Percentiles rank a stretch among this genome's conserved stretches.
Conservation (phyloP, 2,329 filamentous ascomycete species). For the Aspergillus sp. region DNA sequence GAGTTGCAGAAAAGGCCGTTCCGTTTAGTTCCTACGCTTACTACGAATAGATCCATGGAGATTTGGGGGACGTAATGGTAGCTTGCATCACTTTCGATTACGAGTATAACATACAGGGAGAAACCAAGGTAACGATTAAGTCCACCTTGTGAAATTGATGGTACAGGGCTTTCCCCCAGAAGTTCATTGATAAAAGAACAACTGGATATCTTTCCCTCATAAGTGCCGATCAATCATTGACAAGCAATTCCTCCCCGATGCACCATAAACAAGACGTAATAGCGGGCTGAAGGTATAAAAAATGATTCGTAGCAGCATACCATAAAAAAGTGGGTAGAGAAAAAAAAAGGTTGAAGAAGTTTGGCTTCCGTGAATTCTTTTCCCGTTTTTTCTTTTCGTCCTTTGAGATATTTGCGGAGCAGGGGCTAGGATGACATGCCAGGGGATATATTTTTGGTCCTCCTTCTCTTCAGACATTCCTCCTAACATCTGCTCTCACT, state of each 20-base stretch:
- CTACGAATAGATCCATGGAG: background rate
- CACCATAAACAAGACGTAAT: slow-evolving; percentile 28
- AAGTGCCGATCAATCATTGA: slow-evolving; percentile 71
- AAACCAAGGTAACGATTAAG: slow-evolving; percentile 79
- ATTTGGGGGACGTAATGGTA: slow-evolving; percentile 20
- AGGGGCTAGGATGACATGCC: slow-evolving; percentile 42
- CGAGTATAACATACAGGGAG: slow-evolving; percentile 41
- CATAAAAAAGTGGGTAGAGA: slow-evolving; percentile 25
- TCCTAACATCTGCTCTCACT: slow-evolving; percentile 32
- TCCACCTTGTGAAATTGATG: slow-evolving; percentile 70
- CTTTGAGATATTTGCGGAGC: slow-evolving; percentile 29
- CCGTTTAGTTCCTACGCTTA: background rate
- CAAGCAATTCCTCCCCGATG: slow-evolving; percentile 40
- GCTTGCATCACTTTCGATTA: slow-evolving; percentile 37
- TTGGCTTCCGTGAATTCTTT: slow-evolving; percentile 30
- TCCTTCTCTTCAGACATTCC: slow-evolving; percentile 21
- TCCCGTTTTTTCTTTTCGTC: slow-evolving; percentile 36
- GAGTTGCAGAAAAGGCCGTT: too few relatives aligned
- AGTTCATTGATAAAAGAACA: slow-evolving; percentile 42
- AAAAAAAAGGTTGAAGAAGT: slow-evolving; percentile 24
- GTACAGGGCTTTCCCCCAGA: slow-evolving; percentile 98
- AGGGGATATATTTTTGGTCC: slow-evolving; percentile 27
- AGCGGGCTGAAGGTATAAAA: slow-evolving; percentile 23
- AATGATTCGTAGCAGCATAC: slow-evolving; percentile 22
- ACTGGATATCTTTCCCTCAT: slow-evolving; percentile 99